Base-by-base conservation (phyloP, 2,329 filamentous ascomycete species). In the Botrytis squamosa region DNA sequence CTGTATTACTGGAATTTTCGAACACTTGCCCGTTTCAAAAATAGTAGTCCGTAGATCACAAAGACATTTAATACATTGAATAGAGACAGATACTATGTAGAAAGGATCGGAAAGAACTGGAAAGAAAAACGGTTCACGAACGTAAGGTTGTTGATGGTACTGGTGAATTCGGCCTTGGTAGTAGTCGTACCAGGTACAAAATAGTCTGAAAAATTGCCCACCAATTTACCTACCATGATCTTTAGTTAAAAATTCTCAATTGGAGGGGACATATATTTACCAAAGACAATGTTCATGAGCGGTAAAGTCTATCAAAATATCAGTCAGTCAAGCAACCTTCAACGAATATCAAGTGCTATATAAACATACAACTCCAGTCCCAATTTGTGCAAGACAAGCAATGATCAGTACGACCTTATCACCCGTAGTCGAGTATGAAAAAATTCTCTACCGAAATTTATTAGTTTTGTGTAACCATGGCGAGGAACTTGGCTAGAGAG, bases 221-320 rank as follows among this genome's bases (percentile, higher is more conserved):
- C 84, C 60, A 80, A 71, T 40, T 75, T 69, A 36, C 78, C 77
- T 79, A 57, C 22, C 18, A 42, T 16, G 20, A 22, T 6, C 49
- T 67, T 62, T 70, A 72, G 42, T 18, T 44, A 12, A 42, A 40
- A 20, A 29, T 52, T n/a, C 52, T 9, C 40, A 18, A 9, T 14
- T 52, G 29, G 4, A 42, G 7, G 1, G 29, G 33, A 73, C n/a
- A 9, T 79, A 42, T 29, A 20, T 80, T 78, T 81, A 85, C 87
- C 88, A 78, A 89, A 89, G 22, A 89, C 82, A 20, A 89, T 84
- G 73, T 89, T 90, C 85, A 90, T 88, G 66, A 90, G 77, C 0
- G 88, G 88, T 65, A 90, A 80, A 1, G 88, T 89, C 83, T 84
- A 72, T 18, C 57, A 29, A 25, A 69, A 38, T 38, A 33, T 46